Base-by-base conservation (phyloP, 2,329 filamentous ascomycete genomes). In the Ophidiomyces ophidiicola region DNA sequence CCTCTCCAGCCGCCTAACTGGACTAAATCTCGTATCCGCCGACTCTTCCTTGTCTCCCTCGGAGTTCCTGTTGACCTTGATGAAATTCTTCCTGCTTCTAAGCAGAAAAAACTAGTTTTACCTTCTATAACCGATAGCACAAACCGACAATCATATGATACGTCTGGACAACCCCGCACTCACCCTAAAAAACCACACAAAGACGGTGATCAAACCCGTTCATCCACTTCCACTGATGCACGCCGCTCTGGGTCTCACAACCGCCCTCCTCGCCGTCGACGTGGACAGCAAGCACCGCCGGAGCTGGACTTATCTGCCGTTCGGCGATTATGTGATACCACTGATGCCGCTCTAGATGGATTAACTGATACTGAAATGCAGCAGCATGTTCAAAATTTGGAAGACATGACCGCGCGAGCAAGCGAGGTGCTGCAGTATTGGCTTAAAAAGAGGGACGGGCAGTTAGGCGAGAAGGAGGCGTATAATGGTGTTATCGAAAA, bases 401-500 rank as follows among this genome's bases (percentile, higher is more conserved):
- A 84, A 53, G 72, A 70, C 7, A 68, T 87, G 60, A 77, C 83
- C 44, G 69, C 67, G n/a, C 69, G 72, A 15, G 84, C 85, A 3
- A 81, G 79, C 40, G 75, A 83, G 43, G 77, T 87, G 26, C 66
- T 94, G 37, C 82, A 85, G 48, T 93, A 88, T 57, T 96, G 88
- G 88, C 72, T 83, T 50, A 82, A 83, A 65, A 69, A 78, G 51
- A 80, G 82, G 38, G 87, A 94, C 56, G 85, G 86, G 50, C 84
- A 88, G 52, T 66, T 93, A 47, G 83, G 83, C 28, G 88, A 96
- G 56, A 80, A 90, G 50, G 88, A 94, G 57, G 84, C 86, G 2
- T 90, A 94, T 58, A 88, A 96, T 57, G 86, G 85, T 0, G 88
- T 96, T 11, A 94, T 96, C 70, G 88, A 94, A 63, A 94, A 94